Conservation (phyloP, 768 basidiomycete species). For the Suillus subluteus region DNA sequence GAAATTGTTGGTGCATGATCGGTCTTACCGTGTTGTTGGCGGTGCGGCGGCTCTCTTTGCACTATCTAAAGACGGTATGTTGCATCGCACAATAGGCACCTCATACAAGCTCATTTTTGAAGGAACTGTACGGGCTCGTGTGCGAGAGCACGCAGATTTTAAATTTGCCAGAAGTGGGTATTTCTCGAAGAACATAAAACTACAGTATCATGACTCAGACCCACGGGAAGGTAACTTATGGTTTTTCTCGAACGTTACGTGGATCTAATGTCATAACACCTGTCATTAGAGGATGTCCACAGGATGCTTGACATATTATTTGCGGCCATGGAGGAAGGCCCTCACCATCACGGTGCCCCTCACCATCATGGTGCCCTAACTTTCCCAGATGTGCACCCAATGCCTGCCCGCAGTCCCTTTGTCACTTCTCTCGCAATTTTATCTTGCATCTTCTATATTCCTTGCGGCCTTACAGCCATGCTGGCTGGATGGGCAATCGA, state of each 20-base stretch:
- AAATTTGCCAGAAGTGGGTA: not conserved
- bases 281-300: slow-evolving; percentile 4
- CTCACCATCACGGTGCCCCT: not conserved
- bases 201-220: not conserved
- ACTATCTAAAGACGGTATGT: not conserved
- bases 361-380: not conserved
- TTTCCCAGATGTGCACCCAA: not conserved
- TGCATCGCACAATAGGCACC: not conserved
- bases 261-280: not conserved
- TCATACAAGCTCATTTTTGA: not conserved
- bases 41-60: slow-evolving; percentile 1
- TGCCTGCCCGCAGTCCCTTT: not conserved
- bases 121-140: not conserved
- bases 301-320: slow-evolving; percentile 1
- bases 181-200: not conserved
- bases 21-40: slow-evolving; percentile 1
- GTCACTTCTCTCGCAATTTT: not conserved
- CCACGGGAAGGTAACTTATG: not conserved
- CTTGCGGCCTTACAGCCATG: not conserved
- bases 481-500: slow-evolving; percentile 1
- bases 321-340: not conserved
- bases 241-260: not conserved
- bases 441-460: slow-evolving; percentile 3
- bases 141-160: slow-evolving; percentile 5
- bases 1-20: slow-evolving; percentile 4